Conservation (phyloP, 139 green algal genomes). For the Picochlorum costavermella region DNA sequence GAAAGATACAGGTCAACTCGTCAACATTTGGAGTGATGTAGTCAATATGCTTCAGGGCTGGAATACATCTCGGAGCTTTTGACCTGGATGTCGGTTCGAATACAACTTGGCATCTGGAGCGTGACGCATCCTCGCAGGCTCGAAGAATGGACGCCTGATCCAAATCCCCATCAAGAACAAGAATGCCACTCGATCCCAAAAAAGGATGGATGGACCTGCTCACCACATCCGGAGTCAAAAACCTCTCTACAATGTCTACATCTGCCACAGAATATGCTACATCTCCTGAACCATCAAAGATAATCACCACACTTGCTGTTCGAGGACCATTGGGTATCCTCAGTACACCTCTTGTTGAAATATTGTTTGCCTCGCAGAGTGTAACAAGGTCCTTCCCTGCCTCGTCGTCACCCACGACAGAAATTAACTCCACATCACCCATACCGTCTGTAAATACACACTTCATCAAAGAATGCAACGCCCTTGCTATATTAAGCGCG, state of each 20-base stretch:
- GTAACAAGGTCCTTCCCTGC: constrained; percentile 31
- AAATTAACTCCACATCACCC: too few species aligned
- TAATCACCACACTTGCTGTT: constrained; percentile 8
- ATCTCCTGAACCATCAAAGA: constrained; percentile 36
- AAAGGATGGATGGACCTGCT: neutral
- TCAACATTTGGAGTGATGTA: constrained; percentile 3
- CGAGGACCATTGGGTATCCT: constrained; percentile 10
- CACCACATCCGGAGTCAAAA: neutral
- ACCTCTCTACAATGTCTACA: constrained; percentile 18
- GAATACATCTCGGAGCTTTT: too few species aligned
- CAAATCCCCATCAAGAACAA: constrained; percentile 15
- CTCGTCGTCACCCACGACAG: constrained; percentile 12
- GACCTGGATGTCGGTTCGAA: neutral
- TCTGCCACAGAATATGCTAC: constrained; percentile 57
- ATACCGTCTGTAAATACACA: too few species aligned
- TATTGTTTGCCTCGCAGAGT: constrained; percentile 3
- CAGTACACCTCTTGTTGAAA: constrained; percentile 13
- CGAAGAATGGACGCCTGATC: neutral
- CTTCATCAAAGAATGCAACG: too few species aligned
- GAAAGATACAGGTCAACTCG: constrained; percentile 18
- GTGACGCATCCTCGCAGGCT: neutral
- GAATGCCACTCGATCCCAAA: neutral
- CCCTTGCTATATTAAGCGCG: too few species aligned
- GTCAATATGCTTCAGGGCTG: too few species aligned
- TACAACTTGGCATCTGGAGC: neutral